Evolutionary conservation across 345 rosid species (phyloP), one percentile per base, ranked within the genome.

Genomic region (Schrenkiella parvula): DNA sequence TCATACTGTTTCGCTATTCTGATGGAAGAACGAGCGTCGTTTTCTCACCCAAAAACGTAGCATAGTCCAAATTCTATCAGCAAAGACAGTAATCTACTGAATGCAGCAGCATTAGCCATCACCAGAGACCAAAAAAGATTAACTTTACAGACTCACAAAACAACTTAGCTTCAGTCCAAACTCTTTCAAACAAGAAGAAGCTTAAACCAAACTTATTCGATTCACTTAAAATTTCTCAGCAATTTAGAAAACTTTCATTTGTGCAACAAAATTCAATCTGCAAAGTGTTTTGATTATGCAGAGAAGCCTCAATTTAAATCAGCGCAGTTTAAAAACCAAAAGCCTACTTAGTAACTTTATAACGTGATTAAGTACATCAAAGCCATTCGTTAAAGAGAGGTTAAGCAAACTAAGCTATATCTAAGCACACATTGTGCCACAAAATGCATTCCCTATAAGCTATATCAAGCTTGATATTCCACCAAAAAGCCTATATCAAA

Each of bases 401-500:
- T 54, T 13, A 8, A 54, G 42, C 15, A 54, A 41, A 21, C 56
- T 11, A 18, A 51, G 7, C 51, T 9, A 66, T 21, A 12, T 2
- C 7, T 35, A 4, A 66, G 26, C 60, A 52, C 60, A 52, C 56
- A 46, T 31, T 21, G 53, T 64, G 57, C 31, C 31, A 34, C 43
- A 29, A 64, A 46, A 31, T 64, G 37, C 48, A 52, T 19, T 12
- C 13, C 51, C 61, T 48, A 8, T 17, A 66, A 53, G 63, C 41
- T 54, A 54, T 39, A 54, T 39, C 5, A 37, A 53, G 31, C 62
- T 41, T 41, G 54, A 68, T 64, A 42, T 28, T 54, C 34, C 53
- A 68, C n/a, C 72, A 25, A 66, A 66, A 66, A 35, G 47, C 59
- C 50, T 50, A 23, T 50, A 66, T 66, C 61, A 39, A 19, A 38